phyloP scores from a whole-genome alignment of 345 rosid genomes.

The Noccaea caerulescens region DNA sequence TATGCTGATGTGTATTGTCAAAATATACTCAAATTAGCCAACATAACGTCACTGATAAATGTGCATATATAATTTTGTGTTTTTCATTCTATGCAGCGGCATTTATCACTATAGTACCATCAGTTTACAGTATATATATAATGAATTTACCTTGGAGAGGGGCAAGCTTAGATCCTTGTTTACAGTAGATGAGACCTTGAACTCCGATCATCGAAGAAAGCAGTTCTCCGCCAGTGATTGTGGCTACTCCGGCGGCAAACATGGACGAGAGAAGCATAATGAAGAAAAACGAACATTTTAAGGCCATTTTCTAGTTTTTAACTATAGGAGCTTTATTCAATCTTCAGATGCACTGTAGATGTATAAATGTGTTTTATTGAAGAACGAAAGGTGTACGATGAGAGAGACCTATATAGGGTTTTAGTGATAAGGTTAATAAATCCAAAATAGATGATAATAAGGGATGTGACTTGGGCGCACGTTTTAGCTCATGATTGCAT shows the following conservation, averaged over 20 bases:
- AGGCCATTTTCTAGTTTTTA: constrained; percentile 6
- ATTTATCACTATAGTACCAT: background rate
- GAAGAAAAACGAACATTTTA: constrained; percentile 6
- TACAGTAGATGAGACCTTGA: constrained; percentile 69
- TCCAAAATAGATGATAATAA: constrained; percentile 12
- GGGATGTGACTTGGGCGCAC: constrained; percentile 47
- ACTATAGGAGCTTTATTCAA: background rate
- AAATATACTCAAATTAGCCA: background rate
- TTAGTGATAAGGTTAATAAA: constrained; percentile 3
- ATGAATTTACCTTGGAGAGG: constrained; percentile 57
- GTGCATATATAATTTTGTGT: background rate
- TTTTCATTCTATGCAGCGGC: background rate
- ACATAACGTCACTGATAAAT: background rate
- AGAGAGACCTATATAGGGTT: constrained; percentile 29
- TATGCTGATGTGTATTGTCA: background rate
- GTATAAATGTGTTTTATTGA: constrained; percentile 14
- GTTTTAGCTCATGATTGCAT: constrained; percentile 35
- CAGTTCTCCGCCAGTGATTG: constrained; percentile 32
- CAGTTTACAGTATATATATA: background rate
- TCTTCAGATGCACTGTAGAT: background rate
- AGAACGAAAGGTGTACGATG: background rate
- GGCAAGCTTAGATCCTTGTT: constrained; percentile 45
- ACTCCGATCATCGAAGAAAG: constrained; percentile 55
- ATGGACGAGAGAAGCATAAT: constrained; percentile 37
- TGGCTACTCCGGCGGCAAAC: constrained; percentile 31